phyloP scores from a whole-genome alignment of 2,329 filamentous ascomycete genomes.

The Dactylellina drechsleri region DNA sequence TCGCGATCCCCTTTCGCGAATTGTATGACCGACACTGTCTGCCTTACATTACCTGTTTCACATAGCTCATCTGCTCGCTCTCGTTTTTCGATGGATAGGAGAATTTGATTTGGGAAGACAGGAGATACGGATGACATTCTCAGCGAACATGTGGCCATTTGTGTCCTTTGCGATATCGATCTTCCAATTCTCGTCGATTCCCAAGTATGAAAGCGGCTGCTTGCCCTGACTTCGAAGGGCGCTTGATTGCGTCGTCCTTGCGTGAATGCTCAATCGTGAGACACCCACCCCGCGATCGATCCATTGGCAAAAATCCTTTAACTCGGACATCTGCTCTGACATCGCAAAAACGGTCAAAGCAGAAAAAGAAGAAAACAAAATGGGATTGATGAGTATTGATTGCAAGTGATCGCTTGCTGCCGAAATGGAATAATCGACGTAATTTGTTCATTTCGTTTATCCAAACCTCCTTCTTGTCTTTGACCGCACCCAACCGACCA shows the following conservation, averaged over 20 bases:
- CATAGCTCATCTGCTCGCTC: neutral
- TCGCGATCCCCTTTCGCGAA: constrained; percentile 40
- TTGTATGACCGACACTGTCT: constrained; percentile 27
- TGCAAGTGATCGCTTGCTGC: neutral
- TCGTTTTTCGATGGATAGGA: constrained; percentile 1
- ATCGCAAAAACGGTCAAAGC: neutral
- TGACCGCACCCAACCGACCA: neutral
- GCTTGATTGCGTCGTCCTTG: constrained; percentile 5
- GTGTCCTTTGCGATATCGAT: no score
- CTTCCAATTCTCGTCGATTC: no score
- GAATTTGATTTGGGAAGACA: neutral
- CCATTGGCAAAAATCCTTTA: neutral
- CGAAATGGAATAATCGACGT: constrained; percentile 1
- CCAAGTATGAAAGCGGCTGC: no score
- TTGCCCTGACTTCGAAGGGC: no score
- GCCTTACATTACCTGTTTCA: constrained; percentile 42
- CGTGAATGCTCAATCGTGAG: constrained; percentile 1
- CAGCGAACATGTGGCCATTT: no score
- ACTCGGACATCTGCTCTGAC: constrained; percentile 4
- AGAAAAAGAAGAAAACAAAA: no score
- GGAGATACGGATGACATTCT: no score
- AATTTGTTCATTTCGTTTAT: constrained; percentile 10
- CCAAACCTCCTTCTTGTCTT: neutral
- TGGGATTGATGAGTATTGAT: no score
- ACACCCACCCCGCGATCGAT: neutral